These are phyloP conservation scores for Prinsepia uniflora DNA, from an alignment of 306 rosid genomes.

Conservation along the genomic window DNA sequence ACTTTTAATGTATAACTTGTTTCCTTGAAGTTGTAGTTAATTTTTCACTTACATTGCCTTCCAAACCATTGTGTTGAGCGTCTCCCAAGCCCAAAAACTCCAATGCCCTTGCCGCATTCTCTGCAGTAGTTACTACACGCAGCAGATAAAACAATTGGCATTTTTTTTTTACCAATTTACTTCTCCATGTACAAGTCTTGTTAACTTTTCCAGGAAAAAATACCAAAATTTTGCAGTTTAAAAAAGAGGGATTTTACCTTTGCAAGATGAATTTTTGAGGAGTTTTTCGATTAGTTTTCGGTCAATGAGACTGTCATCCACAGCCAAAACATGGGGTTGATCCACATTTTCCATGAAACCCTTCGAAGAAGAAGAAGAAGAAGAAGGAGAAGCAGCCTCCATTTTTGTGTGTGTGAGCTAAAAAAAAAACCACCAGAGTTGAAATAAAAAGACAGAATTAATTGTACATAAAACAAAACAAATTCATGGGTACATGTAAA, in stretches of 20 bases:
- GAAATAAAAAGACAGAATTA: too few relatives aligned
- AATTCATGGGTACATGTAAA: conserved; percentile 47
- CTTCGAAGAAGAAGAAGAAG: conserved; percentile 44
- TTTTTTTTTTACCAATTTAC: not conserved
- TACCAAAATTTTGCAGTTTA: not conserved
- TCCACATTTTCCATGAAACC: conserved; percentile 53
- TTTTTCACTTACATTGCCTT: conserved; percentile 39
- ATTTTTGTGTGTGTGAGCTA: conserved; percentile 6
- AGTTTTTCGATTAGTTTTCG: conserved; percentile 80
- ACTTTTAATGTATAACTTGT: too few relatives aligned
- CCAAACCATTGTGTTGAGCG: conserved; percentile 38
- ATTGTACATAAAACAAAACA: conserved; percentile 16
- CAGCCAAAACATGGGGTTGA: conserved; percentile 88
- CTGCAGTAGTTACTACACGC: conserved; percentile 81
- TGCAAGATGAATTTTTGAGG: conserved; percentile 76
- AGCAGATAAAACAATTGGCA: not conserved
- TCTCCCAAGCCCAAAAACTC: conserved; percentile 72
- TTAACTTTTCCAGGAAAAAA: not conserved
- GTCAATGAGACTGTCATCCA: conserved; percentile 76
- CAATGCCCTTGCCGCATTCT: conserved; percentile 78
- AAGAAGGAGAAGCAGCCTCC: conserved; percentile 40
- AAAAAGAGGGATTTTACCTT: conserved; percentile 42
- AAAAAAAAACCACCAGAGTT: not conserved
- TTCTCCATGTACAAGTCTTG: not conserved
- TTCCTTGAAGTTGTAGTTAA: not conserved